These are phyloP conservation scores for Verticillium albo-atrum DNA, from an alignment of 2,329 filamentous ascomycete species.

Conservation along the genomic window DNA sequence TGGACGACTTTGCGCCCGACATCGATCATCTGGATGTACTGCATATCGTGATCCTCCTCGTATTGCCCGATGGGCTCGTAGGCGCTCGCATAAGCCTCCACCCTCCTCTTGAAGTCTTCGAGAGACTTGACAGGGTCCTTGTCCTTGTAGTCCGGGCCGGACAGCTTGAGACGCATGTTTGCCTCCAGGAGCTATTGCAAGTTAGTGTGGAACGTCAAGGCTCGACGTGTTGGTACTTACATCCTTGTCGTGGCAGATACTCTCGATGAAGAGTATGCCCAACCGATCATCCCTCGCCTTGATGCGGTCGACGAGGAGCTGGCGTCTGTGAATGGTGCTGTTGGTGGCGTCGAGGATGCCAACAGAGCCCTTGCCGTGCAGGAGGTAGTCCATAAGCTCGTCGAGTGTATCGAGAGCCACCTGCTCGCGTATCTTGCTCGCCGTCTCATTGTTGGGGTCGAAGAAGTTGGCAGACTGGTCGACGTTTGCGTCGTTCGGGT, in stretches of 20 bases:
- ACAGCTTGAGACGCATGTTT: slow-evolving; percentile 95
- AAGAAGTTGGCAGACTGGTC: slow-evolving; percentile 95
- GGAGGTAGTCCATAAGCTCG: slow-evolving; percentile 84
- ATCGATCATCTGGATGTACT: slow-evolving; percentile 95
- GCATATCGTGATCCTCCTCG: slow-evolving; percentile 85
- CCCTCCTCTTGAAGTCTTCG: slow-evolving; percentile 87
- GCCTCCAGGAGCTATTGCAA: slow-evolving; percentile 70
- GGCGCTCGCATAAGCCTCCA: slow-evolving; percentile 88
- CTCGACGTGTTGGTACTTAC: slow-evolving; percentile 25
- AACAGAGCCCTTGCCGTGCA: slow-evolving; percentile 77
- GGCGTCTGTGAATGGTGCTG: slow-evolving; percentile 81
- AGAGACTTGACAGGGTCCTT: slow-evolving; percentile 85
- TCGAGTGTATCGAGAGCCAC: slow-evolving; percentile 90
- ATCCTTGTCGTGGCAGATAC: slow-evolving; percentile 79
- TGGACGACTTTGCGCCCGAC: slow-evolving; percentile 92
- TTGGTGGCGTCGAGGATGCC: slow-evolving; percentile 98
- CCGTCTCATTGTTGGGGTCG: slow-evolving; percentile 80
- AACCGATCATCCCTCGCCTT: slow-evolving; percentile 78
- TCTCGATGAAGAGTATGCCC: slow-evolving; percentile 93
- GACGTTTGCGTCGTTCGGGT: slow-evolving; percentile 43
- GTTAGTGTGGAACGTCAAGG: not conserved
- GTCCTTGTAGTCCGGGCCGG: slow-evolving; percentile 90
- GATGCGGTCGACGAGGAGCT: slow-evolving; percentile 79
- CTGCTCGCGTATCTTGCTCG: slow-evolving; percentile 80
- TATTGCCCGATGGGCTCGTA: slow-evolving; percentile 88